Percentiles rank a stretch among this genome's conserved stretches.
Evolutionary conservation across 2,329 filamentous ascomycete genomes (phyloP).

Genomic region (Neonectria coccinea): DNA sequence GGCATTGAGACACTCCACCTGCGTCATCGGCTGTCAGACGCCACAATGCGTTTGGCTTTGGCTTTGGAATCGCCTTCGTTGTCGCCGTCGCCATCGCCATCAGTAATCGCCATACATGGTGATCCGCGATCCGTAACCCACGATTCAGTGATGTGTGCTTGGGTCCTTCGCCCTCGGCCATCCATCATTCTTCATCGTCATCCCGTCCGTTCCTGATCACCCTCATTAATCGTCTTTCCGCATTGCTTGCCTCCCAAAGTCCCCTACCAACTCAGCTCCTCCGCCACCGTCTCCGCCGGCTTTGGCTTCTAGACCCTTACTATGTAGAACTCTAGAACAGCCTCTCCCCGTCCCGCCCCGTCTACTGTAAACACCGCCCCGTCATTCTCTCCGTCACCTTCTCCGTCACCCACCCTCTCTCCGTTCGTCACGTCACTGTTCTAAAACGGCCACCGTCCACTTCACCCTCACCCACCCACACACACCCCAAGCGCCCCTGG

Average conservation of each 20-base stretch:
- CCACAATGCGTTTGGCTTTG: constrained; percentile 23
- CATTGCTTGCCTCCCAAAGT: background rate
- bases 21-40: constrained; percentile 41
- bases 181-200: background rate
- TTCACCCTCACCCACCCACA: background rate
- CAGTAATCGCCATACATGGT: constrained; percentile 18
- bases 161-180: background rate
- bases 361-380: background rate
- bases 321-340: background rate
- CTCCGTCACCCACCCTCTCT: background rate
- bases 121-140: background rate
- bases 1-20: constrained; percentile 31
- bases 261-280: background rate
- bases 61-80: constrained; percentile 21
- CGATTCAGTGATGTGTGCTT: background rate
- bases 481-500: constrained; percentile 12
- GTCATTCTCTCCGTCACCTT: background rate
- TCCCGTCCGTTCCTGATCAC: background rate
- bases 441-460: constrained; percentile 15
- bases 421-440: constrained; percentile 3
- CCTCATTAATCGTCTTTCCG: background rate
- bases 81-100: constrained; percentile 20
- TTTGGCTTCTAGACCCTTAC: constrained; percentile 1
- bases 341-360: background rate
- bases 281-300: background rate